Percentiles rank a stretch among this genome's conserved stretches.
Evolutionary conservation across 2,329 filamentous ascomycete genomes (phyloP).

Genomic region (Aurifilum marmelostoma): DNA sequence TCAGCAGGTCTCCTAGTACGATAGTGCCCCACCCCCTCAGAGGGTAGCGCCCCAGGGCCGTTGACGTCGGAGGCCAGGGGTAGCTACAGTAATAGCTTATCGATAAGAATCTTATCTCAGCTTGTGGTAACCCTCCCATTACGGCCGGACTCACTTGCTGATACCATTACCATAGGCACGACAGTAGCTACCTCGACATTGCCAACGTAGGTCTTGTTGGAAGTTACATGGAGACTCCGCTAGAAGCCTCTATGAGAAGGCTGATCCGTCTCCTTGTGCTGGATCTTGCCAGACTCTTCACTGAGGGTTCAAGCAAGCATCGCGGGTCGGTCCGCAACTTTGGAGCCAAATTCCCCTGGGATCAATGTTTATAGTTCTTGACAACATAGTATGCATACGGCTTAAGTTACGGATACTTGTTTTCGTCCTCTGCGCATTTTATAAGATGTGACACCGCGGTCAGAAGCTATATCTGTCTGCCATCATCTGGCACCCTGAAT

Average conservation of each 20-base stretch:
- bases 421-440: neutral
- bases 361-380: constrained; percentile 25
- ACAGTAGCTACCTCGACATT: neutral
- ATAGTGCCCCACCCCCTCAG: neutral
- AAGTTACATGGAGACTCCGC: neutral
- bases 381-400: constrained; percentile 23
- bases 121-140: too few species aligned
- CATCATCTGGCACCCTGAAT: neutral
- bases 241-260: neutral
- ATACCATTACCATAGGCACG: neutral
- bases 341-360: neutral
- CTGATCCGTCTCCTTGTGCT: neutral
- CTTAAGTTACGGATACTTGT: constrained; percentile 21
- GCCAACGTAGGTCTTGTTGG: neutral
- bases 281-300: neutral
- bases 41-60: neutral
- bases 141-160: too few species aligned
- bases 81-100: constrained; percentile 16
- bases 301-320: too few species aligned
- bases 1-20: neutral
- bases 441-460: constrained; percentile 11
- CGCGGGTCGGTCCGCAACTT: neutral
- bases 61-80: neutral
- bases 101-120: constrained; percentile 11
- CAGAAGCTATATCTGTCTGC: neutral